These are phyloP conservation scores for Plasmodium cynomolgi DNA, from an alignment of 169 alveolate species.

Conservation along the genomic window DNA sequence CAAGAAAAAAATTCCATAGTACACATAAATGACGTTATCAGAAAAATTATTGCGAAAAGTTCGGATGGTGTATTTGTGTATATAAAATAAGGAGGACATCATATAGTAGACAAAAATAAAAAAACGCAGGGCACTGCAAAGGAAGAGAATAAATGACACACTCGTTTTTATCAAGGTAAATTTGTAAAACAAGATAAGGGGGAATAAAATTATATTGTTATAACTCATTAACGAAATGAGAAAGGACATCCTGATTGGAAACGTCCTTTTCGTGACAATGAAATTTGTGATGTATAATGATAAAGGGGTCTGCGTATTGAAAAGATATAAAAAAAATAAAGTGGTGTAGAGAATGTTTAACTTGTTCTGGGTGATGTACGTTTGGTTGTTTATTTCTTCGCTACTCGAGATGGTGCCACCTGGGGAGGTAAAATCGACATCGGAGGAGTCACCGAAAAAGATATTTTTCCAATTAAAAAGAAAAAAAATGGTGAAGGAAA, in stretches of 20 bases:
- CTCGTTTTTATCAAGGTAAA: conserved; percentile 24
- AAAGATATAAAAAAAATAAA: conserved; percentile 14
- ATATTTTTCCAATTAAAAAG: conserved; percentile 42
- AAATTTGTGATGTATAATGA: conserved; percentile 1
- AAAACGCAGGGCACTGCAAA: neutral
- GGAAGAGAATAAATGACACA: neutral
- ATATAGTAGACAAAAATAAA: conserved; percentile 39
- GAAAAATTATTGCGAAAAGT: conserved; percentile 35
- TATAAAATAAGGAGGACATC: conserved; percentile 34
- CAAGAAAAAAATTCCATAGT: conserved; percentile 20
- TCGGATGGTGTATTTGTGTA: conserved; percentile 43
- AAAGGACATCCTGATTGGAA: conserved; percentile 31
- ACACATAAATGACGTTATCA: conserved; percentile 7
- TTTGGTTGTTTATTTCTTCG: neutral
- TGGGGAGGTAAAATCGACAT: neutral
- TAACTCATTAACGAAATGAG: conserved; percentile 65
- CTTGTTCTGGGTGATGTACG: conserved; percentile 9
- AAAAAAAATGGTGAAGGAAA: conserved; percentile 42
- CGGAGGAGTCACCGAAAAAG: conserved; percentile 2
- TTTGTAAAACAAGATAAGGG: conserved; percentile 29
- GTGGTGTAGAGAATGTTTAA: conserved; percentile 15
- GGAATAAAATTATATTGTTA: conserved; percentile 57
- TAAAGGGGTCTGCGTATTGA: conserved; percentile 15
- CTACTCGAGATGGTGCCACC: neutral
- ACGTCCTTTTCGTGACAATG: conserved; percentile 13